Evolutionary conservation across 192 early-diverging fungal species (phyloP).

Genomic region (Backusella parvicylindrica): DNA sequence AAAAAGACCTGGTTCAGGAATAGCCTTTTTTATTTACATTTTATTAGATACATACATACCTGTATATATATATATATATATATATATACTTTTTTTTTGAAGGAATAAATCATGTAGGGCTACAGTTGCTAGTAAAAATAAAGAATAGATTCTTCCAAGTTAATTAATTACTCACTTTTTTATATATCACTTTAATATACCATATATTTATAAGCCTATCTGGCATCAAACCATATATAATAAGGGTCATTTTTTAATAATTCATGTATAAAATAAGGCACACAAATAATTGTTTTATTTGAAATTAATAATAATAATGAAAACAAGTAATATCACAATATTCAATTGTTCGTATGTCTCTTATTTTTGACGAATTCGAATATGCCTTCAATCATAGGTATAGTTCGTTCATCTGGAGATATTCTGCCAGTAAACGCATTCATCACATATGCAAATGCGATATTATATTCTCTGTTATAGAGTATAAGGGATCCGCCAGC

Average conservation of each 20-base stretch:
- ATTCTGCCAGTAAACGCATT: slow-evolving; percentile 34
- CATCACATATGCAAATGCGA: slow-evolving; percentile 57
- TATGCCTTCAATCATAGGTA: neutral
- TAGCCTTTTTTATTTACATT: neutral
- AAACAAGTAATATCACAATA: too few species aligned
- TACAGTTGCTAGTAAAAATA: neutral
- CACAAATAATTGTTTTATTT: neutral
- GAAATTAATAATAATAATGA: neutral
- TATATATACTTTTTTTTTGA: too few species aligned
- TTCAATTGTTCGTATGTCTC: neutral
- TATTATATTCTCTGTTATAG: slow-evolving; percentile 53
- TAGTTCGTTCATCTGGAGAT: neutral
- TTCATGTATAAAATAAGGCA: neutral
- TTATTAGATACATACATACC: too few species aligned
- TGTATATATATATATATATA: too few species aligned
- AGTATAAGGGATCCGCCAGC: slow-evolving; percentile 55
- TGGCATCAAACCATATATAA: too few species aligned
- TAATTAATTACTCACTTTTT: neutral
- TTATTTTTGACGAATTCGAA: neutral
- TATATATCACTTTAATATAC: too few species aligned
- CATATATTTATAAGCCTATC: too few species aligned
- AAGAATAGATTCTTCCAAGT: neutral
- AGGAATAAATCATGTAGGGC: neutral
- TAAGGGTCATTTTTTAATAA: neutral
- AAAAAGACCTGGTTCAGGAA: neutral